Base-by-base conservation (phyloP, 2,329 filamentous ascomycete species). In the Alternaria incomplexa region DNA sequence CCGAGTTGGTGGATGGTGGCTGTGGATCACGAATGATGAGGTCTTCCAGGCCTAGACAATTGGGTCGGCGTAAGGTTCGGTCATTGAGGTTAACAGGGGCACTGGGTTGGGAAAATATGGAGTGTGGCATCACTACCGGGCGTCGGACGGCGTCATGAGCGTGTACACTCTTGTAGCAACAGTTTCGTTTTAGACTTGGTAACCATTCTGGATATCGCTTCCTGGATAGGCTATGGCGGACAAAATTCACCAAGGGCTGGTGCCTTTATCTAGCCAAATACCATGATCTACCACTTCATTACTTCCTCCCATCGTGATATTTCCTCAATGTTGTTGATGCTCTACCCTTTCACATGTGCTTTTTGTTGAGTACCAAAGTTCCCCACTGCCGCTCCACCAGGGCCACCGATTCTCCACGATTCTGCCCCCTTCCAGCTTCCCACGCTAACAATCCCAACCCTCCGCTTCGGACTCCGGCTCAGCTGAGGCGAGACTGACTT, bases 171-270 rank as follows among this genome's bases (percentile, higher is more conserved):
- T 52, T 73, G 68, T 72, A 74, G 58, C 61, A 70, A 68, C 58
- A 73, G 52, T 56, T 66, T 64, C n/a, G 50, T 57, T 61, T 63
- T 63, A 46, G 53, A 51, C 52, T 68, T 69, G 65, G 64, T 65
- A 66, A 60, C 54, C 54, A 64, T 56, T 56, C 63, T 67, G 69
- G 71, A 70, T 69, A 65, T 63, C 10, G 51, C 20, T 63, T 66
- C 62, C 48, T 58, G 32, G 63, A 61, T 51, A 48, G 56, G 50
- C 43, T 62, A 63, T 70, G 72, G 70, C 69, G 64, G 70, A 71
- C 67, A 71, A 71, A 67, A 70, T 66, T 69, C 71, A 77, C 74
- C 74, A 77, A 77, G 74, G 70, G 74, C 74, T 77, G 74, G 74
- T 74, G 73, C 66, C 69, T 71, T 67, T 73, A 63, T 69, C 67